Percentiles rank a stretch among this genome's conserved stretches.
These are phyloP conservation scores for Fusarium oligoseptatum DNA, from an alignment of 2,329 filamentous ascomycete species.

Conservation along the genomic window DNA sequence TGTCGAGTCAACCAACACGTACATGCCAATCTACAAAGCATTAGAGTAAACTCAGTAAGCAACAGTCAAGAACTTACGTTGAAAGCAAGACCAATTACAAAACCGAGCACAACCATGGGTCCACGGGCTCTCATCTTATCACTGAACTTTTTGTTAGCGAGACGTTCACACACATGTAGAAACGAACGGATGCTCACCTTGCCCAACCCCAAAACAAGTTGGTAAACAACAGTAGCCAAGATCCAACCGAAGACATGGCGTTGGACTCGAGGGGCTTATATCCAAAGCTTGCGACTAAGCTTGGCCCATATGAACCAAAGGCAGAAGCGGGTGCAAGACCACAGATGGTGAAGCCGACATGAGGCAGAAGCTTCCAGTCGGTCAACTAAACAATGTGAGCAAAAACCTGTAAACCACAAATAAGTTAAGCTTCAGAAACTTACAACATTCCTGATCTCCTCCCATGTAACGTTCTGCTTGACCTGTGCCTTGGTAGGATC, in stretches of 20 bases:
- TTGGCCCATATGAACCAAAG: slow-evolving; percentile 16
- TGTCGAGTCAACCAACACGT: slow-evolving; percentile 43
- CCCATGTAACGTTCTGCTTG: slow-evolving; percentile 43
- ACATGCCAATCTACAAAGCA: slow-evolving; percentile 43
- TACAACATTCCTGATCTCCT: slow-evolving; percentile 51
- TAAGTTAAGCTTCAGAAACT: slow-evolving; percentile 6
- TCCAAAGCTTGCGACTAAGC: slow-evolving; percentile 51
- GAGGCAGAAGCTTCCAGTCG: slow-evolving; percentile 52
- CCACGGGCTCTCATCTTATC: slow-evolving; percentile 33
- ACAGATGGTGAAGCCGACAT: slow-evolving; percentile 48
- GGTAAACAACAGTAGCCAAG: slow-evolving; percentile 48
- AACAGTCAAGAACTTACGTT: neutral
- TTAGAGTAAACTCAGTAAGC: neutral
- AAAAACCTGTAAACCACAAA: neutral
- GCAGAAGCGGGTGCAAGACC: slow-evolving; percentile 48
- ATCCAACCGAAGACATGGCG: slow-evolving; percentile 49
- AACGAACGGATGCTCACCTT: slow-evolving; percentile 1
- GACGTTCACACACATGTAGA: too few species aligned
- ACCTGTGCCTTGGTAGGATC: slow-evolving; percentile 49
- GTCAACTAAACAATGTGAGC: slow-evolving; percentile 43
- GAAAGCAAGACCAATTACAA: slow-evolving; percentile 26
- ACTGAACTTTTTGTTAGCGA: slow-evolving; percentile 7
- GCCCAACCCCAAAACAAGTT: slow-evolving; percentile 49
- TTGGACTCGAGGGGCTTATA: slow-evolving; percentile 45
- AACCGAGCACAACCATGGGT: slow-evolving; percentile 34